Percentiles rank a stretch among this genome's conserved stretches.
These are phyloP conservation scores for Ceratobasidium sp. DNA, from an alignment of 1,284 basidiomycete species.

Conservation along the genomic window DNA sequence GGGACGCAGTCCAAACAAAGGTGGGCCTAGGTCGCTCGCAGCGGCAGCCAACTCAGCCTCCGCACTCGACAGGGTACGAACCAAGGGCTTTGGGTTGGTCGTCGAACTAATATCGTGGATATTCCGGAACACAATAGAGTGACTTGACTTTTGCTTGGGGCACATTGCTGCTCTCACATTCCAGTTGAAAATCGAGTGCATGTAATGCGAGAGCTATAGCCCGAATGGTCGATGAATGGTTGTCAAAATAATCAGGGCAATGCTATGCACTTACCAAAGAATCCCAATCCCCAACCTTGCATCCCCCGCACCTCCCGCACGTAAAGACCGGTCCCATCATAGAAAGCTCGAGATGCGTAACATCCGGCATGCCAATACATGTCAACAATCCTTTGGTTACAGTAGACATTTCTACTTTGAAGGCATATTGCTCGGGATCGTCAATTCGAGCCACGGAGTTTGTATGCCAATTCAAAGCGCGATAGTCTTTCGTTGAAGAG, in stretches of 20 bases:
- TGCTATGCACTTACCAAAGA: too few species aligned
- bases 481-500: too few species aligned
- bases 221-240: too few species aligned
- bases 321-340: not conserved
- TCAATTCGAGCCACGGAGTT: too few species aligned
- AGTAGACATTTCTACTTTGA: not conserved
- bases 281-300: too few species aligned
- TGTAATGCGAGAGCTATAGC: not conserved
- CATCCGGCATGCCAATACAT: not conserved
- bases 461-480: too few species aligned
- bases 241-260: too few species aligned
- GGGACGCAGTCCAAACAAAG: too few species aligned
- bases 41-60: too few species aligned
- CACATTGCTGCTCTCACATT: not conserved
- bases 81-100: not conserved
- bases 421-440: too few species aligned
- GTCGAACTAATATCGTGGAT: slow-evolving; percentile 8
- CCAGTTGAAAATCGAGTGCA: not conserved
- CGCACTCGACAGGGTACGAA: not conserved
- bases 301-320: slow-evolving; percentile 9
- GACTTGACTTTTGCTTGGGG: not conserved
- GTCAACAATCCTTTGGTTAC: not conserved
- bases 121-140: not conserved
- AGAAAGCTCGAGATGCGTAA: not conserved
- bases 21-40: too few species aligned